These are phyloP conservation scores for Cercophora scortea DNA, from an alignment of 495 filamentous ascomycete genomes.

Conservation along the genomic window DNA sequence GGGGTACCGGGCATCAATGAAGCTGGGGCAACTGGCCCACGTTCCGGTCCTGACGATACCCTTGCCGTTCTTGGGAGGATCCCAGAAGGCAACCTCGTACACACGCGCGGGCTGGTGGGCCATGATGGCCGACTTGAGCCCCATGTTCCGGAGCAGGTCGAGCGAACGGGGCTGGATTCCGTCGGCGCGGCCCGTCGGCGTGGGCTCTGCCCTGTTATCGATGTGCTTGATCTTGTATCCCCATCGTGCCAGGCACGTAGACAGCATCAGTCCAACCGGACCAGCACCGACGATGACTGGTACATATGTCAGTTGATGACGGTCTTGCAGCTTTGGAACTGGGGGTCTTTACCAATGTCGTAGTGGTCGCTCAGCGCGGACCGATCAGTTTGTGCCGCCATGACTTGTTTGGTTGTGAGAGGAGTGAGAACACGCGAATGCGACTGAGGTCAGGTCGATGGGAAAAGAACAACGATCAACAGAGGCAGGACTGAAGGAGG, in stretches of 20 bases:
- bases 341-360: slow-evolving; percentile 23
- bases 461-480: not conserved
- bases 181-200: slow-evolving; percentile 67
- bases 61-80: slow-evolving; percentile 46
- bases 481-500: not conserved
- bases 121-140: slow-evolving; percentile 68
- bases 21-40: slow-evolving; percentile 62
- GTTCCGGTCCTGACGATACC: slow-evolving; percentile 64
- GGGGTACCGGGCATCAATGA: slow-evolving; percentile 68
- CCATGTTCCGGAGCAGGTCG: slow-evolving; percentile 67
- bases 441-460: not conserved
- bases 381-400: slow-evolving; percentile 14
- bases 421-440: slow-evolving; percentile 5
- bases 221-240: slow-evolving; percentile 64
- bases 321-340: not conserved
- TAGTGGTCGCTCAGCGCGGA: slow-evolving; percentile 16
- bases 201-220: slow-evolving; percentile 62
- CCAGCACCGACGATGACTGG: slow-evolving; percentile 80
- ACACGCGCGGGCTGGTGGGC: slow-evolving; percentile 61
- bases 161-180: slow-evolving; percentile 75
- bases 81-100: slow-evolving; percentile 76
- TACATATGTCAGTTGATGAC: not conserved
- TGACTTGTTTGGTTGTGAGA: not conserved
- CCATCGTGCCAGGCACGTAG: slow-evolving; percentile 68
- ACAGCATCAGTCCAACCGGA: slow-evolving; percentile 79